These are phyloP conservation scores for Globisporangium splendens DNA, from an alignment of 352 stramenopile species.

Conservation along the genomic window DNA sequence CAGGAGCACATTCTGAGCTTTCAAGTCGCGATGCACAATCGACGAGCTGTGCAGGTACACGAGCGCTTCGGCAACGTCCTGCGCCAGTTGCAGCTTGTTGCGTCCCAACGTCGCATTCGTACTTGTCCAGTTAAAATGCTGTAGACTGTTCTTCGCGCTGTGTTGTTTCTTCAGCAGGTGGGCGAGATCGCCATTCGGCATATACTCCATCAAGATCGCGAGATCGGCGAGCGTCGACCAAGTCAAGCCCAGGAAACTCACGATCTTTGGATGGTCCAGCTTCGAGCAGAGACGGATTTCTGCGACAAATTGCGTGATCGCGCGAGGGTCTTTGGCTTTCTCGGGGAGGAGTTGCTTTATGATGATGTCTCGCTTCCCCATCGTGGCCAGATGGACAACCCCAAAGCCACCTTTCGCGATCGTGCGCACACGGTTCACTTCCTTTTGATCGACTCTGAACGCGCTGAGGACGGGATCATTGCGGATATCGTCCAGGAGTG, in stretches of 20 bases:
- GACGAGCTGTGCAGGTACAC: conserved; percentile 29
- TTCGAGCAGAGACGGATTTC: conserved; percentile 19
- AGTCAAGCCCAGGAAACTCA: conserved; percentile 21
- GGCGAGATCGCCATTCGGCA: conserved; percentile 27
- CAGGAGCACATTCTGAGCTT: conserved; percentile 55
- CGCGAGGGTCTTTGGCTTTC: conserved; percentile 14
- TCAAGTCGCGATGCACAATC: conserved; percentile 58
- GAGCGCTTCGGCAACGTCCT: conserved; percentile 24
- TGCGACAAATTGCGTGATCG: conserved; percentile 29
- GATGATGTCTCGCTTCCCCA: conserved; percentile 28
- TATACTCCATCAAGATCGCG: conserved; percentile 27
- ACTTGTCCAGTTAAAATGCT: conserved; percentile 30
- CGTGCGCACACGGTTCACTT: conserved; percentile 28
- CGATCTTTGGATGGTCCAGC: conserved; percentile 24
- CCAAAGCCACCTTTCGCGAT: conserved; percentile 56
- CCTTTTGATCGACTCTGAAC: conserved; percentile 45
- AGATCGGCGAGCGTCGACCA: conserved; percentile 21
- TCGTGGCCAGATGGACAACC: conserved; percentile 39
- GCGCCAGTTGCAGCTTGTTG: conserved; percentile 17
- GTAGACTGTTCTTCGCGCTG: conserved; percentile 12
- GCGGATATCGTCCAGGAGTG: conserved; percentile 46
- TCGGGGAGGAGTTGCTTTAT: conserved; percentile 14
- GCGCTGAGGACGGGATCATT: conserved; percentile 40
- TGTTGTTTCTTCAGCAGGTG: conserved; percentile 16
- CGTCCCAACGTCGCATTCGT: not conserved